phyloP scores from a whole-genome alignment of 129 eudicot species.

The Sambucus nigra region DNA sequence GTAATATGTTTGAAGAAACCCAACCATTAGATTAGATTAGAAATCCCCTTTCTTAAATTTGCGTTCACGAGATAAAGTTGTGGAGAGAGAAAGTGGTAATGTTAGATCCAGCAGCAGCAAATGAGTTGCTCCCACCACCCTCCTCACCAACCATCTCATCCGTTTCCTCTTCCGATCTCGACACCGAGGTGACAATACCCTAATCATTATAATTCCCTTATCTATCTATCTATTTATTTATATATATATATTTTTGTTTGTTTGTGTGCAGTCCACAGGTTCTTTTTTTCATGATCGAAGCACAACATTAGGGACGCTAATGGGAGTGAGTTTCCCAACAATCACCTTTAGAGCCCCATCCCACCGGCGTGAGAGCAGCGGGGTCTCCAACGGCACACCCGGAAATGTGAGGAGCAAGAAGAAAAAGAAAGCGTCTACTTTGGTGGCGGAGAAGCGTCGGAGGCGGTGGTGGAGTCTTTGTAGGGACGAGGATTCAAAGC shows the following conservation, averaged over 20 bases:
- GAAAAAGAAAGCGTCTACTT: constrained; percentile 5
- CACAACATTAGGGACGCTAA: constrained; percentile 59
- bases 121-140: constrained; percentile 47
- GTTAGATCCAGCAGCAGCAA: constrained; percentile 53
- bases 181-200: constrained; percentile 40
- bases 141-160: constrained; percentile 69
- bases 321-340: constrained; percentile 65
- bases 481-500: constrained; percentile 42
- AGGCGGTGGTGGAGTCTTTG: constrained; percentile 68
- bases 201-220: not conserved
- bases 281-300: constrained; percentile 82
- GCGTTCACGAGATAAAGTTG: too few species aligned
- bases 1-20: too few species aligned
- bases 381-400: constrained; percentile 10
- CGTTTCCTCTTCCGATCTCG: constrained; percentile 74
- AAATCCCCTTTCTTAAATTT: too few species aligned
- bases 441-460: constrained; percentile 31
- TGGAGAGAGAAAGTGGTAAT: constrained; percentile 10
- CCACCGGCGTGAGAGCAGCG: constrained; percentile 27
- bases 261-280: constrained; percentile 46
- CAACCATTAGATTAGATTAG: too few species aligned
- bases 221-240: too few species aligned
- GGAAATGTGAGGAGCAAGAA: constrained; percentile 14
- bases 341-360: constrained; percentile 57
- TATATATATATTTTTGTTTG: not conserved